Evolutionary conservation across 306 rosid species (phyloP), one percentile per base, ranked within the genome.

Genomic region (Inga laurina): DNA sequence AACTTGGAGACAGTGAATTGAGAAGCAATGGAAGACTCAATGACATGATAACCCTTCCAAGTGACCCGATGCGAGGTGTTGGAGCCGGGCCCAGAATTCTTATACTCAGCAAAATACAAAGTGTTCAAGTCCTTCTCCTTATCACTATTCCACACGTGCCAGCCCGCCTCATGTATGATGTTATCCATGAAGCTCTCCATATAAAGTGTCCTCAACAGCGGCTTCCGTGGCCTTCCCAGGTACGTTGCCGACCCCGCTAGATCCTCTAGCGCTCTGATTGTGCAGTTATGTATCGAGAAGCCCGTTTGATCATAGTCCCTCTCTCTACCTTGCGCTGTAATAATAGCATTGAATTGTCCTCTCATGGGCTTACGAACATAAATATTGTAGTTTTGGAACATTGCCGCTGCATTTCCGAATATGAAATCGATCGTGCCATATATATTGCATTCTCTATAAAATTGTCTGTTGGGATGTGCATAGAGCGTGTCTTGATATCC

Each of bases 151-250:
- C 98, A 94, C 4, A 69, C 88, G 3, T 78, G 86, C 97, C 97
- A 92, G n/a, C 98, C 98, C 4, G 45, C 79, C 3, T 82, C 67
- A 56, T 89, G 80, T 5, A 94, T 73, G 77, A 86, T 35, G 15
- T 67, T 54, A 37, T 37, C 41, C 41, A 37, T 37, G 7, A 37
- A 37, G 0, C 41, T 37, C 41, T 37, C 7, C 41, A 5, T 88
- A 70, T 73, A 92, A 41, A 94, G 82, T 7, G 97, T 94, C 81
- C 94, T 82, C 0, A 97, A 92, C 39, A 83, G 90, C 21, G 56
- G 41, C 82, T 94, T 94, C 98, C 98, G 92, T 0, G 98, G 97
- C 81, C 98, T 89, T 8, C 98, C 97, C 0, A 94, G 71, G 56
- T 88, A 94, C 0, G 95, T 94, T 34, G 78, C 74, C 0, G 54